Conservation (phyloP, 2,329 filamentous ascomycete species). For the Pestalotiopsis fici region DNA sequence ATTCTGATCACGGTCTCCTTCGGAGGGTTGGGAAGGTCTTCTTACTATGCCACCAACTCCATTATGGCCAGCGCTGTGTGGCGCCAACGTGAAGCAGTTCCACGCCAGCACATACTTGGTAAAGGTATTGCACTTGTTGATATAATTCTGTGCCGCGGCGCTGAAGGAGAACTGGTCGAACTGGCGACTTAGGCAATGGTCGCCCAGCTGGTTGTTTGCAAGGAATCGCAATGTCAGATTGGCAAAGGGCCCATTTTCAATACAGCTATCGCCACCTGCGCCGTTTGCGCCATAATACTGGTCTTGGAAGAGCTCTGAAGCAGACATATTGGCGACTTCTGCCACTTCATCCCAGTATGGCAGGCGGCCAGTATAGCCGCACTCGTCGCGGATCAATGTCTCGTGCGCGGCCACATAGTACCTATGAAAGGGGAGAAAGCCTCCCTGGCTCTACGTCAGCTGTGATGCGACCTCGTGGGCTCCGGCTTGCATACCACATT, state of each 20-base stretch:
- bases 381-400: constrained; percentile 31
- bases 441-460: constrained; percentile 12
- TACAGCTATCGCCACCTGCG: constrained; percentile 24
- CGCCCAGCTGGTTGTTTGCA: background rate
- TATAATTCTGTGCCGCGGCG: background rate
- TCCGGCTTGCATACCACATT: constrained; percentile 16
- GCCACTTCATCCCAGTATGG: constrained; percentile 37
- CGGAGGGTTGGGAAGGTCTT: no score
- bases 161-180: background rate
- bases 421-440: constrained; percentile 37
- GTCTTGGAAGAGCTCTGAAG: constrained; percentile 28
- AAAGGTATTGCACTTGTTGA: background rate
- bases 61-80: background rate
- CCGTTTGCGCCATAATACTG: constrained; percentile 33
- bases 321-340: constrained; percentile 28
- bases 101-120: background rate
- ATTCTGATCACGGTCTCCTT: background rate
- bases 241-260: constrained; percentile 33
- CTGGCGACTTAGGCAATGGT: constrained; percentile 22
- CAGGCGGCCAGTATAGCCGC: constrained; percentile 24
- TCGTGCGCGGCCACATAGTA: constrained; percentile 33
- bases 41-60: background rate
- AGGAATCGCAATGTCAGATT: constrained; percentile 28
- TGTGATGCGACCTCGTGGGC: no score
- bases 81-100: background rate